A percentile compares a stretch with the other conserved stretches of the same genome.
phyloP scores from a whole-genome alignment of 768 basidiomycete genomes.

The Pisolithus microcarpus region DNA sequence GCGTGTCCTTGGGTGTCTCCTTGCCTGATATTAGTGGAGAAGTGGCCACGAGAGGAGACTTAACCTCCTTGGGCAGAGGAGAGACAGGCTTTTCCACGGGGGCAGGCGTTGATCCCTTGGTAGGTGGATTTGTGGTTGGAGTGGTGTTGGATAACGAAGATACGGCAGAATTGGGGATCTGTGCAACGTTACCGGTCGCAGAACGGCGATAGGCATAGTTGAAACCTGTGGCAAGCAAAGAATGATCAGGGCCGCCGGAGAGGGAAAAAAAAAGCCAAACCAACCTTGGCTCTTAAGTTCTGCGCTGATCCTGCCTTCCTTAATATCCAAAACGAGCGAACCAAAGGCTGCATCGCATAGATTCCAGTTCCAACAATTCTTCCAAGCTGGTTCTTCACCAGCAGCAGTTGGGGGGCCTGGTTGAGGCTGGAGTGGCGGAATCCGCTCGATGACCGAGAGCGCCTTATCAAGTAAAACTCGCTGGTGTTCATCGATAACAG shows the following conservation, averaged over 20 bases:
- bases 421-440: conserved; percentile 50
- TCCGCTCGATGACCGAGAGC: conserved; percentile 71
- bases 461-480: conserved; percentile 85
- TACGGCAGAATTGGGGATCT: conserved; percentile 53
- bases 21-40: conserved; percentile 26
- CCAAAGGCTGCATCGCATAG: conserved; percentile 94
- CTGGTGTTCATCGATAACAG: conserved; percentile 87
- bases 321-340: conserved; percentile 78
- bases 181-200: conserved; percentile 44
- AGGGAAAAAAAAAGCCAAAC: conserved; percentile 13
- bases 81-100: conserved; percentile 33
- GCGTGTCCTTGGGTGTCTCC: conserved; percentile 25
- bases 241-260: conserved; percentile 5
- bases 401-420: conserved; percentile 38
- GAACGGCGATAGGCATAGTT: conserved; percentile 91
- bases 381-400: conserved; percentile 91
- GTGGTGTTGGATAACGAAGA: conserved; percentile 39
- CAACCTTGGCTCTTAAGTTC: conserved; percentile 89
- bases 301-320: conserved; percentile 86
- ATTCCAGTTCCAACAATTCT: conserved; percentile 99
- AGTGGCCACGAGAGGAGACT: conserved; percentile 27
- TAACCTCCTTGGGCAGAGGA: conserved; percentile 26
- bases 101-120: conserved; percentile 27
- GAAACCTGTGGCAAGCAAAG: conserved; percentile 52
- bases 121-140: conserved; percentile 25